Evolutionary conservation across 768 basidiomycete species (phyloP).

Genomic region (Termitomyces sp.): DNA sequence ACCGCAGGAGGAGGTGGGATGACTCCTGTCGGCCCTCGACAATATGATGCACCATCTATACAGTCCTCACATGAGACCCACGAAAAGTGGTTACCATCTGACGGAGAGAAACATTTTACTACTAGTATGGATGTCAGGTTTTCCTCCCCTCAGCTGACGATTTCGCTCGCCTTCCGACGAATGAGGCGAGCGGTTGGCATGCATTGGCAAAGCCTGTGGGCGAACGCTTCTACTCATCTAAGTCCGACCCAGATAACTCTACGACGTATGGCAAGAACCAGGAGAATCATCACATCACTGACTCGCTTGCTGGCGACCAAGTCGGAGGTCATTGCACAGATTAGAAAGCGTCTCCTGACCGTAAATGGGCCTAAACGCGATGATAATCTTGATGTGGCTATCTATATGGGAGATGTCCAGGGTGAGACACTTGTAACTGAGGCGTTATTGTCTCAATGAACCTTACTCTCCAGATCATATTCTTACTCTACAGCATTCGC

Average conservation of each 20-base stretch:
- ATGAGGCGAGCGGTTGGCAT: slow-evolving; percentile 24
- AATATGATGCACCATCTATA: neutral
- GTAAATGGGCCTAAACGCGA: slow-evolving; percentile 33
- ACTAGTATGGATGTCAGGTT: slow-evolving; percentile 23
- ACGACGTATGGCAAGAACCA: slow-evolving; percentile 71
- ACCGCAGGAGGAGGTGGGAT: slow-evolving; percentile 12
- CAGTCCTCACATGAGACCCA: neutral
- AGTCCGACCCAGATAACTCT: slow-evolving; percentile 45
- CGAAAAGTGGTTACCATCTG: neutral
- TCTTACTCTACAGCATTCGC: slow-evolving; percentile 75
- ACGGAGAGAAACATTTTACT: slow-evolving; percentile 12
- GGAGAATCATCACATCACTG: slow-evolving; percentile 75
- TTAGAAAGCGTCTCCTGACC: slow-evolving; percentile 66
- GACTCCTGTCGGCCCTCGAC: neutral
- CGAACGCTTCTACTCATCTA: slow-evolving; percentile 15
- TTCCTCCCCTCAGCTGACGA: slow-evolving; percentile 25
- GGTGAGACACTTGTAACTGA: slow-evolving; percentile 39
- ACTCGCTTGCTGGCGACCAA: slow-evolving; percentile 74
- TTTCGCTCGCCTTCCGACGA: slow-evolving; percentile 29
- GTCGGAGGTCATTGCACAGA: slow-evolving; percentile 72
- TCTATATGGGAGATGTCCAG: slow-evolving; percentile 90
- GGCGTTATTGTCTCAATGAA: slow-evolving; percentile 4
- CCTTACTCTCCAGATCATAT: slow-evolving; percentile 66
- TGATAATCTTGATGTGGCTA: slow-evolving; percentile 65
- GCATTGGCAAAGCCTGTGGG: slow-evolving; percentile 16